Percentiles rank a stretch among this genome's conserved stretches.
These are phyloP conservation scores for Populus hybrid DNA, from an alignment of 441 rosid species.

Conservation along the genomic window DNA sequence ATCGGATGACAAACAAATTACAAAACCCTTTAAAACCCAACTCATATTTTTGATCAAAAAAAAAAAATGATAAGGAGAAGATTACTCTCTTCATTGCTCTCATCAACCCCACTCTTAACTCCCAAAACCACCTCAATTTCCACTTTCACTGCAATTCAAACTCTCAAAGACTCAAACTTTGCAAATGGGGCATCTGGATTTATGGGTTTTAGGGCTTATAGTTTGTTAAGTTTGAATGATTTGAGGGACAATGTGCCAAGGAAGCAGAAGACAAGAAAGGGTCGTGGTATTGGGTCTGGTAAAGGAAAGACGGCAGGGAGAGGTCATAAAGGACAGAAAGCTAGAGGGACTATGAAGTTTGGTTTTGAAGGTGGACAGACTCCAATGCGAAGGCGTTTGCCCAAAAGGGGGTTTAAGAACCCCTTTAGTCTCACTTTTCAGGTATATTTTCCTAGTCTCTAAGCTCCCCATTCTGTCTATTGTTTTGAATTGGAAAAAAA, in stretches of 20 bases:
- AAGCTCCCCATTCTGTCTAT: not conserved
- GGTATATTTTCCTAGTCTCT: conserved; percentile 28
- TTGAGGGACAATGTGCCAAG: conserved; percentile 78
- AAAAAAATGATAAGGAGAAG: conserved; percentile 44
- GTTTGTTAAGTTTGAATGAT: conserved; percentile 79
- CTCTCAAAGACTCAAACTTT: conserved; percentile 19
- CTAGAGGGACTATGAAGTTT: conserved; percentile 80
- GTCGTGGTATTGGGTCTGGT: conserved; percentile 95
- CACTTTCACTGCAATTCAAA: conserved; percentile 21
- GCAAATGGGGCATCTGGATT: conserved; percentile 17
- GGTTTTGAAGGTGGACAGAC: conserved; percentile 98
- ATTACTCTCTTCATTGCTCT: conserved; percentile 37
- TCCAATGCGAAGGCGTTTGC: conserved; percentile 85
- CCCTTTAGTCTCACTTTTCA: conserved; percentile 83
- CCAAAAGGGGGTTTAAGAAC: conserved; percentile 89
- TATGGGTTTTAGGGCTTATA: conserved; percentile 50
- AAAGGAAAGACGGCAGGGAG: conserved; percentile 93
- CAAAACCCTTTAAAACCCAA: no score
- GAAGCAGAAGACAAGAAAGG: conserved; percentile 89
- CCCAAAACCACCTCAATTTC: conserved; percentile 17
- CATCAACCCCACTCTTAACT: conserved; percentile 40
- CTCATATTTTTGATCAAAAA: no score
- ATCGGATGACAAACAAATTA: no score
- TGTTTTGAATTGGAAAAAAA: no score
- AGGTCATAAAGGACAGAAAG: conserved; percentile 95